phyloP scores from a whole-genome alignment of 2,329 filamentous ascomycete genomes.

The Fusarium sublunatum region DNA sequence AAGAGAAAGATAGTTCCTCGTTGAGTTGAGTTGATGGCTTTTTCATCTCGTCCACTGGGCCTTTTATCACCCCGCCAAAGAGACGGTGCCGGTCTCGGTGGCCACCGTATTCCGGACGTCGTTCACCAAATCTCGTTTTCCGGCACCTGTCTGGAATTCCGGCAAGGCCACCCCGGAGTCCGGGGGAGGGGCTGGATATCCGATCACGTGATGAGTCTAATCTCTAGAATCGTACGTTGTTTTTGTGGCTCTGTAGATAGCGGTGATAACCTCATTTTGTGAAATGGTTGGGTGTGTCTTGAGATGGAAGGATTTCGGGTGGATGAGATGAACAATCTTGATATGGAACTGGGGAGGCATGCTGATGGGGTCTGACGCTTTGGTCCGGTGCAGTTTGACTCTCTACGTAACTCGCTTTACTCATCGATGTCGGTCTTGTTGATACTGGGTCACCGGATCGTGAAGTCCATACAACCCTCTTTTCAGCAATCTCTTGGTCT shows the following conservation, averaged over 20 bases:
- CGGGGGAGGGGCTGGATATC: constrained; percentile 13
- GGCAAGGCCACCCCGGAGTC: constrained; percentile 29
- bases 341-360: background rate
- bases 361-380: background rate
- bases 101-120: constrained; percentile 27
- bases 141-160: constrained; percentile 33
- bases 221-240: background rate
- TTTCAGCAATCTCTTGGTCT: constrained; percentile 7
- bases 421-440: constrained; percentile 1
- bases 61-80: constrained; percentile 37
- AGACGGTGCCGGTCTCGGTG: constrained; percentile 36
- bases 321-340: background rate
- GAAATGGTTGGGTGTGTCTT: background rate
- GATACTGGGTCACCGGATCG: constrained; percentile 15
- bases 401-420: constrained; percentile 1
- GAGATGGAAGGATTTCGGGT: background rate
- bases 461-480: background rate
- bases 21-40: constrained; percentile 3
- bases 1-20: background rate
- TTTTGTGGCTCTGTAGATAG: background rate
- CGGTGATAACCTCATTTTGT: constrained; percentile 17
- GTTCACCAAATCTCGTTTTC: constrained; percentile 31
- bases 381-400: constrained; percentile 6
- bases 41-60: constrained; percentile 19
- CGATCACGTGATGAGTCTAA: constrained; percentile 28